Evolutionary conservation across 2,329 filamentous ascomycete species (phyloP).

Genomic region (Trichophyton mentagrophytes): DNA sequence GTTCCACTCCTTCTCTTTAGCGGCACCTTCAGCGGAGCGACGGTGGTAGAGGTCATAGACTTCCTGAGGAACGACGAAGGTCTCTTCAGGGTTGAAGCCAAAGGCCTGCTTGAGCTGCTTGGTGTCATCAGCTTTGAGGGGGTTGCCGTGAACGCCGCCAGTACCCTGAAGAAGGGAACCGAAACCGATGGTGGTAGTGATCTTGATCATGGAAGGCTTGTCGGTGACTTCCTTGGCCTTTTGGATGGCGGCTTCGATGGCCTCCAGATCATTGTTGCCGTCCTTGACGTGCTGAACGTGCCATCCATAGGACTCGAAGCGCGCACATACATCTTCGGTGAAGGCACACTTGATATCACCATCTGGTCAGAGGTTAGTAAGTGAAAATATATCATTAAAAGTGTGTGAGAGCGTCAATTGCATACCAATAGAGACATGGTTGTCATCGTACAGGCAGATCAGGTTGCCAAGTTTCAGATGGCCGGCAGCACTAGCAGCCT

Average conservation of each 20-base stretch:
- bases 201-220: slow-evolving; percentile 95
- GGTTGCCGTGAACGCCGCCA: slow-evolving; percentile 88
- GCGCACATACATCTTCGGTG: slow-evolving; percentile 89
- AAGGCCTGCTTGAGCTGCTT: slow-evolving; percentile 90
- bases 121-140: slow-evolving; percentile 87
- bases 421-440: slow-evolving; percentile 77
- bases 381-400: slow-evolving; percentile 32
- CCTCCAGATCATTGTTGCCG: slow-evolving; percentile 76
- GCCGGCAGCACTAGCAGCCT: slow-evolving; percentile 83
- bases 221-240: slow-evolving; percentile 76
- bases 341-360: slow-evolving; percentile 93
- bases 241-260: slow-evolving; percentile 77
- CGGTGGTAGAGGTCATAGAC: slow-evolving; percentile 87
- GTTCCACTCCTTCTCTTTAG: slow-evolving; percentile 90
- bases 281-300: slow-evolving; percentile 73
- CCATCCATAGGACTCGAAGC: slow-evolving; percentile 97
- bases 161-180: slow-evolving; percentile 89
- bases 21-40: slow-evolving; percentile 73
- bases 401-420: neutral
- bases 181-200: slow-evolving; percentile 94
- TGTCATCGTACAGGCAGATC: slow-evolving; percentile 95
- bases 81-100: slow-evolving; percentile 89
- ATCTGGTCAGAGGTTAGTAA: slow-evolving; percentile 40
- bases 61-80: slow-evolving; percentile 83
- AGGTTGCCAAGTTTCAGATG: slow-evolving; percentile 97